Base-by-base conservation (phyloP, 345 rosid genomes). In the Arabidopsis arenosa region DNA sequence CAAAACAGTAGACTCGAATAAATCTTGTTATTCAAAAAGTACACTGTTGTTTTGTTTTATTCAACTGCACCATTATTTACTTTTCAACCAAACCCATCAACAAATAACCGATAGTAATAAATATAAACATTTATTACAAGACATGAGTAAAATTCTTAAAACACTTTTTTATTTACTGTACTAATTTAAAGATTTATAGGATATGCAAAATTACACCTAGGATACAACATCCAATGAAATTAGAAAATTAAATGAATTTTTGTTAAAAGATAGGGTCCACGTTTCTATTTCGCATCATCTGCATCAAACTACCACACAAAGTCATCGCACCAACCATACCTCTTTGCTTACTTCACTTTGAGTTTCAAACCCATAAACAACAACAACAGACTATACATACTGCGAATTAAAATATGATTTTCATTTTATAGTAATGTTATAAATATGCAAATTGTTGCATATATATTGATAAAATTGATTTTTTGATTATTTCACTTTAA, bases 281-380 rank as follows among this genome's bases (percentile, higher is more conserved):
- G 51, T 63, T 70, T 62, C 71, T 54, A 76, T 76, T 53, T 70
- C 17, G 37, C 49, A 71, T 26, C 45, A 47, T 70, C 51, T 55
- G 63, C 40, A 72, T 65, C 73, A 77, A 15, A 65, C 80, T 33
- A 59, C 77, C 73, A 65, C 62, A 56, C 57, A 57, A 65, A 58
- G 60, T 72, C 66, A 53, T 65, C 36, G 23, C 77, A 72, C 73
- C 81, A 78, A 78, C 81, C 68, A 58, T 66, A 71, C 68, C 73
- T 37, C 10, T 64, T 59, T 78, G 72, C 73, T 78, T 72, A 63
- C 76, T 77, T 65, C 75, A 63, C 70, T 63, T 63, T 43, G 33
- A 36, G 23, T 63, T 70, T 70, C 71, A 15, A 68, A 70, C 49
- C 75, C 75, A 60, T 60, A 33, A 58, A 21, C 30, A 59, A 75